phyloP scores from a whole-genome alignment of 768 basidiomycete genomes.

The Boletellus ananiceps region DNA sequence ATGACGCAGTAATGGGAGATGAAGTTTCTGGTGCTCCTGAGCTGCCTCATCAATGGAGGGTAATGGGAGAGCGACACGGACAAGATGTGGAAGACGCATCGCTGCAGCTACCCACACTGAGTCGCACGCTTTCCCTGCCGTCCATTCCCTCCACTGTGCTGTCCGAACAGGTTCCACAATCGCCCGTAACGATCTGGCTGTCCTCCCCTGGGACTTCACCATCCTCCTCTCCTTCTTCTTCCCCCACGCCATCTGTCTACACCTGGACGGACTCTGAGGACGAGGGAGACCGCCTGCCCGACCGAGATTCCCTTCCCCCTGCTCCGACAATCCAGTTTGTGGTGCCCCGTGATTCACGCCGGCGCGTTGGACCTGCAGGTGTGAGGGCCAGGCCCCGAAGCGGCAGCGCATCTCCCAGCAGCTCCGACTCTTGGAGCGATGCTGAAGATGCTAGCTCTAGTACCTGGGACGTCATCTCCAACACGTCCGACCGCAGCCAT shows the following conservation, averaged over 20 bases:
- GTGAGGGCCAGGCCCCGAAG: conserved; percentile 8
- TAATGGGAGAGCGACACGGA: not conserved
- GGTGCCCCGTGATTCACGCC: not conserved
- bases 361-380: not conserved
- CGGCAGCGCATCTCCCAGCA: conserved; percentile 10
- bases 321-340: not conserved
- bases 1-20: conserved; percentile 13
- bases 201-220: conserved; percentile 12
- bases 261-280: conserved; percentile 11
- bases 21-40: not conserved
- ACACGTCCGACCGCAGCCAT: conserved; percentile 1
- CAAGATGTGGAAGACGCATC: not conserved
- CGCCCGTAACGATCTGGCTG: conserved; percentile 24
- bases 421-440: conserved; percentile 27
- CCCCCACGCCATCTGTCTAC: conserved; percentile 7
- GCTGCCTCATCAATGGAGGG: conserved; percentile 1
- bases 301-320: not conserved
- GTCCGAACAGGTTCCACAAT: conserved; percentile 20
- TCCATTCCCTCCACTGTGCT: conserved; percentile 26
- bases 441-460: conserved; percentile 12
- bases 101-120: conserved; percentile 2
- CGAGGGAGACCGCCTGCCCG: conserved; percentile 8
- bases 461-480: conserved; percentile 27
- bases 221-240: conserved; percentile 17
- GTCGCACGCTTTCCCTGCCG: conserved; percentile 15